These are phyloP conservation scores for Saccharomycopsis fermentans DNA, from an alignment of 805 yeast species.

Conservation along the genomic window DNA sequence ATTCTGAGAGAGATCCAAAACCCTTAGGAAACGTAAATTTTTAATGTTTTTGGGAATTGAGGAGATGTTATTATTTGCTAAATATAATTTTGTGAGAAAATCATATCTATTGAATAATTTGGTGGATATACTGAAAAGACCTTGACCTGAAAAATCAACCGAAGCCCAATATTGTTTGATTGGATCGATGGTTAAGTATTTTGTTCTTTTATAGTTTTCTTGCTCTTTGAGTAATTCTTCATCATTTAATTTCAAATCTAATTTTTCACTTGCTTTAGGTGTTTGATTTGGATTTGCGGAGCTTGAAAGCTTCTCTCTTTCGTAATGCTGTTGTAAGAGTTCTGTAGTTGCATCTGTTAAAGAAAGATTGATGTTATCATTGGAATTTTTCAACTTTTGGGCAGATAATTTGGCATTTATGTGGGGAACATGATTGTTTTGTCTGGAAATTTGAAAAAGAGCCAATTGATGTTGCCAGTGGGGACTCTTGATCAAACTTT, in stretches of 20 bases:
- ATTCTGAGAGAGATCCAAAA: conserved; percentile 79
- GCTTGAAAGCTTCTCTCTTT: conserved; percentile 15
- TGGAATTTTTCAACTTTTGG: conserved; percentile 39
- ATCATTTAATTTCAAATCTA: conserved; percentile 30
- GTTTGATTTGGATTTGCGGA: conserved; percentile 20
- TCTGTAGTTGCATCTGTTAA: conserved; percentile 34
- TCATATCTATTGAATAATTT: conserved; percentile 61
- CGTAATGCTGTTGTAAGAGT: conserved; percentile 26
- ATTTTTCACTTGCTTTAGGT: conserved; percentile 18
- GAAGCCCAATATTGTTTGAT: conserved; percentile 88
- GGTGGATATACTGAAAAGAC: conserved; percentile 58
- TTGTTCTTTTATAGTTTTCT: conserved; percentile 29
- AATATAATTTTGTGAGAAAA: conserved; percentile 76
- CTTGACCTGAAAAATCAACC: conserved; percentile 85
- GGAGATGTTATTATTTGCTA: conserved; percentile 75
- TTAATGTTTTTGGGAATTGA: conserved; percentile 58
- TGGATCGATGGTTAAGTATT: conserved; percentile 21
- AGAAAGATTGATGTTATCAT: conserved; percentile 20
- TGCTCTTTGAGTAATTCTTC: conserved; percentile 60
- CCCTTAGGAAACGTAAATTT: conserved; percentile 60
- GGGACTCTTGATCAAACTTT: conserved; percentile 28
- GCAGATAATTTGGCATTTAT: conserved; percentile 81
- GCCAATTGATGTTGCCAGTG: conserved; percentile 78
- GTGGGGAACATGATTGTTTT: conserved; percentile 53
- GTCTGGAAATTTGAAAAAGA: conserved; percentile 61